Percentiles rank a stretch among this genome's conserved stretches.
Evolutionary conservation across 208 protist species (phyloP).

Genomic region (Trypanosoma mega): DNA sequence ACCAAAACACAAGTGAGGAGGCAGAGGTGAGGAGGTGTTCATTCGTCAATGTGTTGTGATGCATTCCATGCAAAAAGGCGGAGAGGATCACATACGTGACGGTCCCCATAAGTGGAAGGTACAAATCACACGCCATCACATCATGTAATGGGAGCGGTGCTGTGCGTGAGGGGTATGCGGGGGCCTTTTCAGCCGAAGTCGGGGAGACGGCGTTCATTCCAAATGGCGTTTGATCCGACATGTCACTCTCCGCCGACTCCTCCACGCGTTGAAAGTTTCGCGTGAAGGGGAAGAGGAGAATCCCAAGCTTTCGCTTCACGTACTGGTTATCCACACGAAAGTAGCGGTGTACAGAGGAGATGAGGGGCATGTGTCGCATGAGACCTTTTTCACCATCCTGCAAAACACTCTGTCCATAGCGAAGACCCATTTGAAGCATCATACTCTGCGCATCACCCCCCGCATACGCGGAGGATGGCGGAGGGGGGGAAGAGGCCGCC

Average conservation of each 20-base stretch:
- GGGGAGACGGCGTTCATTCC: not conserved
- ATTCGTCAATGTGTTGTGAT: slow-evolving; percentile 39
- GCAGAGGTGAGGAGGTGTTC: slow-evolving; percentile 57
- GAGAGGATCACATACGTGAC: slow-evolving; percentile 79
- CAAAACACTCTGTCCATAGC: slow-evolving; percentile 74
- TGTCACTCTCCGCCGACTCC: slow-evolving; percentile 9
- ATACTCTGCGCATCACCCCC: slow-evolving; percentile 23
- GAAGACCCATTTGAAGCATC: slow-evolving; percentile 76
- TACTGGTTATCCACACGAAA: slow-evolving; percentile 82
- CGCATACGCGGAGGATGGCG: not conserved
- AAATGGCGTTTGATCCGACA: not conserved
- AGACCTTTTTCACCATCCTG: slow-evolving; percentile 58
- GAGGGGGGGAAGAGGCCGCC: not conserved
- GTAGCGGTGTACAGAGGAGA: slow-evolving; percentile 49
- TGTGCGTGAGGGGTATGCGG: slow-evolving; percentile 10
- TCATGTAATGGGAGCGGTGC: slow-evolving; percentile 50
- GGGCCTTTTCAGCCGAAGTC: slow-evolving; percentile 6
- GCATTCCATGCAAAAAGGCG: slow-evolving; percentile 50
- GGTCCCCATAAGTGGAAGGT: slow-evolving; percentile 82
- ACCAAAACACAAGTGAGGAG: slow-evolving; percentile 50
- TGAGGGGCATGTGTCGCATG: slow-evolving; percentile 47
- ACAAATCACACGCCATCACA: slow-evolving; percentile 66
- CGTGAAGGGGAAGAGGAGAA: slow-evolving; percentile 77
- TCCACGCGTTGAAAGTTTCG: slow-evolving; percentile 24
- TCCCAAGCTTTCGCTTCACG: slow-evolving; percentile 66